These are phyloP conservation scores for Nepenthes mirabilis DNA, from an alignment of 148 eudicot genomes.

Conservation along the genomic window DNA sequence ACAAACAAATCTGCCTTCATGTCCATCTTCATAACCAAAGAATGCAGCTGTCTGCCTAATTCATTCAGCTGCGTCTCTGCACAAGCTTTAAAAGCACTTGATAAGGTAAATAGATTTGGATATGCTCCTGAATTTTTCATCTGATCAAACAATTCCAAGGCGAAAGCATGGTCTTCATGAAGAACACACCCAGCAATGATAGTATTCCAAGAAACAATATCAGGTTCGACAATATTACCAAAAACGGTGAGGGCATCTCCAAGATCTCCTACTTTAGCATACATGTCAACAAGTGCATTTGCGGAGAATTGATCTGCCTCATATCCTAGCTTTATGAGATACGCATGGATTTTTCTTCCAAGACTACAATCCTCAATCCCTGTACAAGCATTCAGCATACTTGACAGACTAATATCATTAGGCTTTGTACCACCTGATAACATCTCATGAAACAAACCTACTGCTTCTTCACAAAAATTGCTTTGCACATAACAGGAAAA, in stretches of 20 bases:
- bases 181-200: constrained; percentile 66
- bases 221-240: constrained; percentile 29
- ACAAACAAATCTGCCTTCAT: constrained; percentile 34
- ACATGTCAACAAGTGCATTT: constrained; percentile 71
- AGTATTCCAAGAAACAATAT: constrained; percentile 73
- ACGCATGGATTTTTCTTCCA: constrained; percentile 55
- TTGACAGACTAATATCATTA: constrained; percentile 59
- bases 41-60: constrained; percentile 58
- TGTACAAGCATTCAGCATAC: constrained; percentile 51
- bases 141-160: constrained; percentile 38
- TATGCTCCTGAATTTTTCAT: constrained; percentile 40
- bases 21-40: constrained; percentile 45
- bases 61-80: constrained; percentile 38
- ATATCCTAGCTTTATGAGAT: constrained; percentile 49
- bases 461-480: constrained; percentile 32
- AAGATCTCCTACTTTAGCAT: constrained; percentile 42
- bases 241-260: constrained; percentile 30
- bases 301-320: constrained; percentile 49
- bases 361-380: constrained; percentile 25
- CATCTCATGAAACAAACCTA: constrained; percentile 55
- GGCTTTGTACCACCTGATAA: constrained; percentile 39
- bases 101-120: constrained; percentile 57
- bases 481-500: constrained; percentile 48
- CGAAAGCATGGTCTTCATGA: constrained; percentile 43
- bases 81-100: constrained; percentile 73